Percentiles rank a stretch among this genome's conserved stretches.
phyloP scores from a whole-genome alignment of 2,329 filamentous ascomycete species.

The Kalaharituber pfeilii region DNA sequence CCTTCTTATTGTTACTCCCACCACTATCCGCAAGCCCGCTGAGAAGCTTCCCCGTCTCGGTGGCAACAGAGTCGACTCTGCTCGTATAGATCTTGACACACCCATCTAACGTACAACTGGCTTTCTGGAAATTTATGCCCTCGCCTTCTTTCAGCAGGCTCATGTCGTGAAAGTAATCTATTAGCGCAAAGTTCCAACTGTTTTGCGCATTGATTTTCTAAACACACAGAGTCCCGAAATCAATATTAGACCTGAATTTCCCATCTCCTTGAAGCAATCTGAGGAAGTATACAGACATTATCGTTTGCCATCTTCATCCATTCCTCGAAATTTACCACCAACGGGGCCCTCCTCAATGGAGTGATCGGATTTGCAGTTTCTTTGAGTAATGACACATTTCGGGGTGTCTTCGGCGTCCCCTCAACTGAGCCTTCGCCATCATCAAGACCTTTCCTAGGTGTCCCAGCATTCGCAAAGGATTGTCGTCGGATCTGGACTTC shows the following conservation, averaged over 20 bases:
- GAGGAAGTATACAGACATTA: slow-evolving; percentile 12
- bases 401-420: slow-evolving; percentile 34
- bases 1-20: slow-evolving; percentile 37
- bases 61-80: slow-evolving; percentile 92
- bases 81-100: slow-evolving; percentile 99
- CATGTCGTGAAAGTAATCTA: slow-evolving; percentile 99
- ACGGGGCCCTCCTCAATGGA: slow-evolving; percentile 87
- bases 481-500: slow-evolving; percentile 84
- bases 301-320: slow-evolving; percentile 99
- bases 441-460: slow-evolving; percentile 34
- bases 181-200: slow-evolving; percentile 99
- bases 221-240: not conserved
- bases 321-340: slow-evolving; percentile 95
- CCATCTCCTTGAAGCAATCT: not conserved
- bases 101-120: slow-evolving; percentile 89
- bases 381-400: slow-evolving; percentile 34
- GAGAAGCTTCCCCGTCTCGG: slow-evolving; percentile 84
- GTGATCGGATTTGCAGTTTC: slow-evolving; percentile 36
- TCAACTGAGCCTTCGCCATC: slow-evolving; percentile 30
- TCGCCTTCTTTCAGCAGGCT: slow-evolving; percentile 89
- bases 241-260: not conserved
- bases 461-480: slow-evolving; percentile 55
- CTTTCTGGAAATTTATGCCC: slow-evolving; percentile 95
- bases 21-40: slow-evolving; percentile 82
- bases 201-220: slow-evolving; percentile 89